Percentiles rank a stretch among this genome's conserved stretches.
These are phyloP conservation scores for Dactylellina leptospora DNA, from an alignment of 2,329 filamentous ascomycete species.

Conservation along the genomic window DNA sequence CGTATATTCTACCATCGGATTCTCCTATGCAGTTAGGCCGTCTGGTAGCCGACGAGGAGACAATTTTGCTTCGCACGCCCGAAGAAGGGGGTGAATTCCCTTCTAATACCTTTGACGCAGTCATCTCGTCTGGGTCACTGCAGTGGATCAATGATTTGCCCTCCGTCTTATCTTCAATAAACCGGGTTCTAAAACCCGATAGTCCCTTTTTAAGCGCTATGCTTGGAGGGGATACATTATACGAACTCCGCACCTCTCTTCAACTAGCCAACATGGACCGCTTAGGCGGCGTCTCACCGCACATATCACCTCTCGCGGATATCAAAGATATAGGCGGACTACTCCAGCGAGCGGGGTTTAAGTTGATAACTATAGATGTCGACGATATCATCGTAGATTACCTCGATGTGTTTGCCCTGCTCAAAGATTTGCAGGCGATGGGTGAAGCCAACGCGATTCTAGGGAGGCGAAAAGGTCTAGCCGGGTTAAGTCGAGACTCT, in stretches of 20 bases:
- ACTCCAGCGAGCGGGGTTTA: conserved; percentile 86
- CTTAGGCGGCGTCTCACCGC: conserved; percentile 87
- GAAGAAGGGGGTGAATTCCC: conserved; percentile 68
- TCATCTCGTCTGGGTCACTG: conserved; percentile 85
- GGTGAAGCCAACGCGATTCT: conserved; percentile 91
- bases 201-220: conserved; percentile 92
- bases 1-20: conserved; percentile 70
- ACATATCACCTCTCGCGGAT: conserved; percentile 90
- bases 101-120: conserved; percentile 82
- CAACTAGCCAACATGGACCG: conserved; percentile 92
- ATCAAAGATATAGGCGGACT: conserved; percentile 90
- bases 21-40: conserved; percentile 74
- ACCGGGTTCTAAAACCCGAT: conserved; percentile 86
- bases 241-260: conserved; percentile 88
- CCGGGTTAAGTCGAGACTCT: conserved; percentile 78
- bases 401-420: conserved; percentile 85
- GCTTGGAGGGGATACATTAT: conserved; percentile 93
- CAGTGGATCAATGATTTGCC: conserved; percentile 99
- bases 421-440: conserved; percentile 96
- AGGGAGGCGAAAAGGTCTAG: conserved; percentile 76
- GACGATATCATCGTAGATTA: conserved; percentile 98
- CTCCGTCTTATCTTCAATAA: conserved; percentile 82
- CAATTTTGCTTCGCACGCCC: conserved; percentile 62
- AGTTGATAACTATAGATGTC: conserved; percentile 93
- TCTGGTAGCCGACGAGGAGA: conserved; percentile 77